Base-by-base conservation (phyloP, 345 rosid genomes). In the Cardamine chenopodiifolia region DNA sequence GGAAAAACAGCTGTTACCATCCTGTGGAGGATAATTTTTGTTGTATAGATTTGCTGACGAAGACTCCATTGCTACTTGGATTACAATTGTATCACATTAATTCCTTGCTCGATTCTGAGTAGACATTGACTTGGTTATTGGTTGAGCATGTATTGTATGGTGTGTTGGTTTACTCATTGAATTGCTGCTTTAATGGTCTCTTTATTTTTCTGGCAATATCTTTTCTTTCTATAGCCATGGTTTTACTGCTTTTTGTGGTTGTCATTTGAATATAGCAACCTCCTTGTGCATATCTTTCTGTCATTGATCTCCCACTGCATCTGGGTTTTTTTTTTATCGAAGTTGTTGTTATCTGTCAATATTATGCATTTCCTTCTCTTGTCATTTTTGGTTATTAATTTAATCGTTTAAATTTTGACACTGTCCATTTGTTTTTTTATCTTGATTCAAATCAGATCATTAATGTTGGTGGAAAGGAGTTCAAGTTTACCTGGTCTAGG, bases 401-500 rank as follows among this genome's bases (percentile, higher is more conserved):
- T 28, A 15, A 8, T 4, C 1, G 7, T 7, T 62, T 26, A 15
- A 29, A 8, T 34, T 4, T 25, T 62, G 75, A 54, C 52, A 32
- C 40, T 31, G 23, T 49, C 15, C 32, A 69, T 0, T 57, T 68
- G 68, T 49, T 65, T 71, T 71, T 58, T 58, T 7, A 58, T 31
- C 50, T 39, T 50, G 17, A 31, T 37, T 7, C 8, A 2, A 59
- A 66, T 52, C 87, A 91, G 98, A 88, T 94, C 42, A 91, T 94
- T 75, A 83, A 86, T 76, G 96, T 90, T 66, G 97, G 97, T 78
- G 97, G 96, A 50, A 92, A 92, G 76, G 97, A 90, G 81, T 95
- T 90, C 81, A 90, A 83, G 29, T 95, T 95, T 86, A 90, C 91
- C 9, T 95, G 99, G 99, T 91, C 99, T 45, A 78, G 68, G 40